A percentile compares a stretch with the other conserved stretches of the same genome.
These are phyloP conservation scores for Rhodamnia rubescens DNA, from an alignment of 345 rosid species.

Conservation along the genomic window DNA sequence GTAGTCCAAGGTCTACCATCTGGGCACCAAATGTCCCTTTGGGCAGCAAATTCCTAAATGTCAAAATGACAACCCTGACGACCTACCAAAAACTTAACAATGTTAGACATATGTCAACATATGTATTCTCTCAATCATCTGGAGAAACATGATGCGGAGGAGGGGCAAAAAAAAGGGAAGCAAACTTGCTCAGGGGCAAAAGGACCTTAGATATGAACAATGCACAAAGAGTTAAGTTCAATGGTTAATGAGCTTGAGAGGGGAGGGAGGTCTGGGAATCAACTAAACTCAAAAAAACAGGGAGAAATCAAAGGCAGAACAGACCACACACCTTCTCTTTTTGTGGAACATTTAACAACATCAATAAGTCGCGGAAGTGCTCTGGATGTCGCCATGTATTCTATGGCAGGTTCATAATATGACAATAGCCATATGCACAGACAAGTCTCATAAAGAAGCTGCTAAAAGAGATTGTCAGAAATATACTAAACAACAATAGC, in stretches of 20 bases:
- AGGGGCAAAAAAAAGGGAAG: background rate
- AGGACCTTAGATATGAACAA: background rate
- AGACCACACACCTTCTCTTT: constrained; percentile 71
- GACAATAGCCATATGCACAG: constrained; percentile 92
- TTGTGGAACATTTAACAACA: constrained; percentile 80
- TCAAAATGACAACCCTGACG: constrained; percentile 82
- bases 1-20: constrained; percentile 95
- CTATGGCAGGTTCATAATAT: constrained; percentile 84
- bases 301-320: background rate
- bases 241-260: background rate
- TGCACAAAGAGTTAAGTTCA: background rate
- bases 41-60: constrained; percentile 71
- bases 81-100: constrained; percentile 37
- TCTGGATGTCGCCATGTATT: constrained; percentile 80
- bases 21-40: constrained; percentile 85
- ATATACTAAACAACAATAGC: background rate
- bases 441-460: constrained; percentile 96
- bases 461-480: constrained; percentile 6
- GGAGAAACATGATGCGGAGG: background rate
- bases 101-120: background rate
- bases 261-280: background rate
- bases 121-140: background rate
- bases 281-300: background rate
- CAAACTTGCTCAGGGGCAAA: background rate
- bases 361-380: constrained; percentile 67